Conservation (phyloP, 192 early-diverging fungal genomes). For the Coemansia guatemalensis region DNA sequence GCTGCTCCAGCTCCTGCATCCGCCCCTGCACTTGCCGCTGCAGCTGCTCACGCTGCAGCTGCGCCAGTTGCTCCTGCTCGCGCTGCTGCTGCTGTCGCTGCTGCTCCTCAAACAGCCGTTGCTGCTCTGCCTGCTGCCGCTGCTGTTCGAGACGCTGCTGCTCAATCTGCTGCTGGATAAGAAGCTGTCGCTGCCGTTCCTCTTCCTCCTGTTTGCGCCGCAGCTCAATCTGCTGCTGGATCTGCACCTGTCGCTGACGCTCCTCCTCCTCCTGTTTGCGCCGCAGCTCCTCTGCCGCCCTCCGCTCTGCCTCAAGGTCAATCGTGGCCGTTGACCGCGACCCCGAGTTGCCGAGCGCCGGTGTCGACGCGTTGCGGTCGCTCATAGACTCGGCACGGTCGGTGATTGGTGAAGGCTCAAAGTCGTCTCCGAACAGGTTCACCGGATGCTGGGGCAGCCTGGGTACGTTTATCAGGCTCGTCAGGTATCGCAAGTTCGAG, state of each 20-base stretch:
- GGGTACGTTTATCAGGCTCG: constrained; percentile 90
- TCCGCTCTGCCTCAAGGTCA: constrained; percentile 63
- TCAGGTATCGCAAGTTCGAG: constrained; percentile 84
- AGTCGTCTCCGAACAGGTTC: constrained; percentile 69
- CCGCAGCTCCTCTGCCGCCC: constrained; percentile 62
- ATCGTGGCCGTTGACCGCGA: constrained; percentile 57
- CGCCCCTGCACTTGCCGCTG: constrained; percentile 77
- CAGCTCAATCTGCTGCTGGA: constrained; percentile 58
- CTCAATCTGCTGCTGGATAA: constrained; percentile 57
- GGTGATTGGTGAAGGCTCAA: constrained; percentile 65
- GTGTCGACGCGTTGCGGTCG: constrained; percentile 34
- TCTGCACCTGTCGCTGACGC: constrained; percentile 49
- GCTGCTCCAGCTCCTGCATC: constrained; percentile 75
- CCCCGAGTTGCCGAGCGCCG: constrained; percentile 46
- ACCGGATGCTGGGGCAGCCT: constrained; percentile 79
- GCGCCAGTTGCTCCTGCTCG: constrained; percentile 70
- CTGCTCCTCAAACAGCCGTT: constrained; percentile 74
- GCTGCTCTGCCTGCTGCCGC: constrained; percentile 67
- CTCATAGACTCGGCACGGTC: constrained; percentile 38
- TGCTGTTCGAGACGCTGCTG: constrained; percentile 60
- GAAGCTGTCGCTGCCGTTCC: constrained; percentile 51
- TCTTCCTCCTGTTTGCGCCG: constrained; percentile 64
- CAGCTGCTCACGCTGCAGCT: constrained; percentile 78
- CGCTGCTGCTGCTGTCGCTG: constrained; percentile 71
- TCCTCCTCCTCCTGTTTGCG: constrained; percentile 67